These are phyloP conservation scores for Apiospora malaysiana DNA, from an alignment of 2,329 filamentous ascomycete species.

Conservation along the genomic window DNA sequence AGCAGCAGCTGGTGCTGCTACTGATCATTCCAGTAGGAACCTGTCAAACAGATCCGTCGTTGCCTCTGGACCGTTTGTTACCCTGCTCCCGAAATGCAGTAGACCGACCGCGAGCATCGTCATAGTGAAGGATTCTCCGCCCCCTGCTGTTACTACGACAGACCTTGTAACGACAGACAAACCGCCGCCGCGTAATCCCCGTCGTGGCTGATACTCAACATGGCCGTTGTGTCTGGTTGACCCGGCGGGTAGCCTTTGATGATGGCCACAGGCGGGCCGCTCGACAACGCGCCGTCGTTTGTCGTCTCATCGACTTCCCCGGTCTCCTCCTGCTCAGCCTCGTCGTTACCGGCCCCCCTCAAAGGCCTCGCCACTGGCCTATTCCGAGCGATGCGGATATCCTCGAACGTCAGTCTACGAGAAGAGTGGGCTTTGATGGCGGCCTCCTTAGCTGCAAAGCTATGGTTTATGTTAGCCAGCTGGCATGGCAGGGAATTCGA, in stretches of 20 bases:
- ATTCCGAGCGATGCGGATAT: conserved; percentile 53
- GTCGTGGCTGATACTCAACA: conserved; percentile 90
- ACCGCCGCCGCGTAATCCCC: conserved; percentile 78
- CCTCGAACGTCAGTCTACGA: conserved; percentile 64
- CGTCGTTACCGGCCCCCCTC: background rate
- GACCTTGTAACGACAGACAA: conserved; percentile 55
- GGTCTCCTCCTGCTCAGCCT: background rate
- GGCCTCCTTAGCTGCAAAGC: conserved; percentile 78
- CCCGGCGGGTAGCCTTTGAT: conserved; percentile 38
- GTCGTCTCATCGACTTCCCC: conserved; percentile 32
- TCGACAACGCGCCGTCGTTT: conserved; percentile 33
- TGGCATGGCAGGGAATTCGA: background rate
- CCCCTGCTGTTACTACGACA: background rate
- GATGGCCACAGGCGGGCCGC: conserved; percentile 52
- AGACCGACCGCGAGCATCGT: background rate
- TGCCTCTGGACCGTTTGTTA: background rate
- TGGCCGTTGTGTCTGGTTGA: conserved; percentile 48
- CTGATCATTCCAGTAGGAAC: no score
- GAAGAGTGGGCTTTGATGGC: conserved; percentile 73
- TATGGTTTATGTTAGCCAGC: conserved; percentile 31
- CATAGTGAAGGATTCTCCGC: background rate
- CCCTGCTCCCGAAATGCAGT: background rate
- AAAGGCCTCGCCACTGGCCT: background rate
- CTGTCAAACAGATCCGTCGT: background rate
- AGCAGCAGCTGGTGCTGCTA: no score